Conservation (phyloP, 768 basidiomycete species). For the Leccinum olivaceopallidum region DNA sequence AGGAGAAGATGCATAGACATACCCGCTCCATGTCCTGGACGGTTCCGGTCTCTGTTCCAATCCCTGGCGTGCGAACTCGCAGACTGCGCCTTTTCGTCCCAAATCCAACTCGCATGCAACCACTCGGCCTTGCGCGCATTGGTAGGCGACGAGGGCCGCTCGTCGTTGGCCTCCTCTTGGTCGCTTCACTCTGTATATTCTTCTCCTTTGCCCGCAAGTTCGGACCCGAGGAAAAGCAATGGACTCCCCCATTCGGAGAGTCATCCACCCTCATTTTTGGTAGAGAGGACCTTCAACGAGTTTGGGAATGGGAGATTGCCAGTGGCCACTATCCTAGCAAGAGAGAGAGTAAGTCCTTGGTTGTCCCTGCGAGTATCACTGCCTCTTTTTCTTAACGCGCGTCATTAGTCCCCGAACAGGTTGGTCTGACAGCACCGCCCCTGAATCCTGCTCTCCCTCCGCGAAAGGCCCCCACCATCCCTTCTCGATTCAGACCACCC, state of each 20-base stretch:
- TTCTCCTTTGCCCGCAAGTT: conserved; percentile 64
- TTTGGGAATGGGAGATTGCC: conserved; percentile 95
- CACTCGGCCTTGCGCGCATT: conserved; percentile 54
- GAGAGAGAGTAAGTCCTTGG: conserved; percentile 57
- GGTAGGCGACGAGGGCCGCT: conserved; percentile 58
- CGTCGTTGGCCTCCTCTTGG: conserved; percentile 48
- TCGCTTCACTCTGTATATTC: conserved; percentile 51
- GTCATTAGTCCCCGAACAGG: conserved; percentile 63
- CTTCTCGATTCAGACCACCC: conserved; percentile 48
- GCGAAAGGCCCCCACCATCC: conserved; percentile 44
- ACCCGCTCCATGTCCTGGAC: conserved; percentile 54
- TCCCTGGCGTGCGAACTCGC: conserved; percentile 60
- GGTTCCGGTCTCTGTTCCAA: conserved; percentile 54
- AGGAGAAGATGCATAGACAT: conserved; percentile 63
- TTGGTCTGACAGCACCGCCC: conserved; percentile 55
- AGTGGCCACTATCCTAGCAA: conserved; percentile 94
- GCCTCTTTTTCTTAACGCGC: conserved; percentile 2
- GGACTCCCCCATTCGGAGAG: conserved; percentile 60
- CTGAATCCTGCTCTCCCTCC: conserved; percentile 78
- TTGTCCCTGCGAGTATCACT: not conserved
- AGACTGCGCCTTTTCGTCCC: conserved; percentile 57
- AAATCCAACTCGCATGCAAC: conserved; percentile 62
- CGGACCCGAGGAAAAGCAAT: conserved; percentile 59
- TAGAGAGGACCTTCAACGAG: conserved; percentile 78
- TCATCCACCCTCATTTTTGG: conserved; percentile 73